Evolutionary conservation across 768 basidiomycete genomes (phyloP).

Genomic region (Tricholoma saponaceum): DNA sequence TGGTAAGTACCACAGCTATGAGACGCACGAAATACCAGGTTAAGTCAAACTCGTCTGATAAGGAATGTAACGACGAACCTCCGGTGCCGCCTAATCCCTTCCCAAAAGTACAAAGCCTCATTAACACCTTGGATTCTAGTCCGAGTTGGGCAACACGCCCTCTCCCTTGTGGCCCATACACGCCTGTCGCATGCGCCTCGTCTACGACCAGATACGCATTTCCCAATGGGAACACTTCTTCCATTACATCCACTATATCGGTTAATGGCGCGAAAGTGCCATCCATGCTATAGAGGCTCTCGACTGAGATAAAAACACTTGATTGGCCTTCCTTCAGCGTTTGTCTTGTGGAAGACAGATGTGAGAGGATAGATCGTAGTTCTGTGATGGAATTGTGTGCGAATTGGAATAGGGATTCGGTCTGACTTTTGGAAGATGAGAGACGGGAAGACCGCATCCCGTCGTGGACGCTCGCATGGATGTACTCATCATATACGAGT

Average conservation of each 20-base stretch:
- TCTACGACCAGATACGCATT: slow-evolving; percentile 82
- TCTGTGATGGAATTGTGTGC: slow-evolving; percentile 64
- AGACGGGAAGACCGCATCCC: slow-evolving; percentile 69
- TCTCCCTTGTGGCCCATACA: slow-evolving; percentile 76
- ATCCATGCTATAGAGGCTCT: slow-evolving; percentile 95
- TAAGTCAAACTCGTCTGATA: not conserved
- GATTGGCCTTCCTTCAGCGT: slow-evolving; percentile 33
- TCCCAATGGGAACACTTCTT: slow-evolving; percentile 53
- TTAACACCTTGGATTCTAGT: slow-evolving; percentile 66
- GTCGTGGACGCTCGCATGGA: slow-evolving; percentile 91
- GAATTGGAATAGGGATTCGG: slow-evolving; percentile 45
- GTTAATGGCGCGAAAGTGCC: slow-evolving; percentile 80
- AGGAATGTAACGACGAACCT: slow-evolving; percentile 47
- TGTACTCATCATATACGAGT: slow-evolving; percentile 79
- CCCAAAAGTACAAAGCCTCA: slow-evolving; percentile 87
- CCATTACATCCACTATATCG: slow-evolving; percentile 60
- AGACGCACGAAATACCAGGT: not conserved
- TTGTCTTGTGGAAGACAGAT: slow-evolving; percentile 33
- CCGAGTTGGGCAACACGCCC: slow-evolving; percentile 73
- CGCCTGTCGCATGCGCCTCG: slow-evolving; percentile 90
- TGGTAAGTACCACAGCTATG: slow-evolving; percentile 73
- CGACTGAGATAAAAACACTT: slow-evolving; percentile 78
- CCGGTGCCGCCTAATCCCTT: slow-evolving; percentile 86
- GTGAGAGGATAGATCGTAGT: slow-evolving; percentile 41
- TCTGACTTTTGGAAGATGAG: slow-evolving; percentile 14